phyloP scores from a whole-genome alignment of 202 grass and related monocot genomes.

The Eragrostis tef region DNA sequence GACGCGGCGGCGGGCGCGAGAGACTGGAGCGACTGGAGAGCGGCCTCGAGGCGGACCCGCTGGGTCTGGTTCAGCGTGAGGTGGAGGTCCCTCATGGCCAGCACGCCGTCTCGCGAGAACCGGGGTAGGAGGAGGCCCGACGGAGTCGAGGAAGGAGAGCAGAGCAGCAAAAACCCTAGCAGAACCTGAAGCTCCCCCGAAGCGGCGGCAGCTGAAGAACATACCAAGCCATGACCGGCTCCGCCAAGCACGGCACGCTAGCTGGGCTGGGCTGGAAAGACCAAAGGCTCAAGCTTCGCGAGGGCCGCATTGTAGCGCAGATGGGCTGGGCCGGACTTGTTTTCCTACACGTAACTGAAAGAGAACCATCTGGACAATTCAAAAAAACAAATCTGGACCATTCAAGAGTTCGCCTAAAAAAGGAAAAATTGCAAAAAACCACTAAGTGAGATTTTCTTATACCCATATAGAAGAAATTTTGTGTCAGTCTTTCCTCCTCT shows the following conservation, averaged over 20 bases:
- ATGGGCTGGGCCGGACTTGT: neutral
- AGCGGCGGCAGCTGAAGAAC: neutral
- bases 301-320: neutral
- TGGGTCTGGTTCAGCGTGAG: constrained; percentile 88
- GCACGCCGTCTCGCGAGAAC: neutral
- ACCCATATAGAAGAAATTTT: too few species aligned
- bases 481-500: too few species aligned
- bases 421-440: too few species aligned
- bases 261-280: neutral
- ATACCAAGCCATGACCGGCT: neutral
- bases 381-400: too few species aligned
- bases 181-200: constrained; percentile 26
- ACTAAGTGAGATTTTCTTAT: too few species aligned
- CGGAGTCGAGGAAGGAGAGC: neutral
- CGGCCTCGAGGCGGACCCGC: constrained; percentile 72
- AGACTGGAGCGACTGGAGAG: constrained; percentile 60
- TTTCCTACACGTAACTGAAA: too few species aligned
- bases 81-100: constrained; percentile 66
- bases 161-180: constrained; percentile 45
- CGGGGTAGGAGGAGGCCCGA: neutral
- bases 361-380: too few species aligned
- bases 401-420: too few species aligned
- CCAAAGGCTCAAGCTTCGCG: neutral
- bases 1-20: constrained; percentile 42
- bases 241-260: neutral